Evolutionary conservation across 78 protist species (phyloP).

Genomic region (Speleostelium caveatum): DNA sequence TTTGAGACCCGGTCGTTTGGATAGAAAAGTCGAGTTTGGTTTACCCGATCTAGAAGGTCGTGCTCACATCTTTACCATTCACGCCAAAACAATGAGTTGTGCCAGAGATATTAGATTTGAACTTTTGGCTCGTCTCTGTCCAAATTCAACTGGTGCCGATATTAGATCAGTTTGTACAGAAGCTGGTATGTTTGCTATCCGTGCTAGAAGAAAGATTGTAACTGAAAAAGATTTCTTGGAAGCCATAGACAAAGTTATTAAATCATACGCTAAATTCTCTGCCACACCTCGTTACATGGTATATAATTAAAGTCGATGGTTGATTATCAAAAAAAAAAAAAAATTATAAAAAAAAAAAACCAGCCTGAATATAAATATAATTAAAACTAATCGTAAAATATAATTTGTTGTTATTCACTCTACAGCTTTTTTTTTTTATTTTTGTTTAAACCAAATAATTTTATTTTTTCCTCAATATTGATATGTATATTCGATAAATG

Average conservation of each 20-base stretch:
- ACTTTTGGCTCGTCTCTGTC: slow-evolving; percentile 99
- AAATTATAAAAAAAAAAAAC: too few species aligned
- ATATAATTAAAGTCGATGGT: slow-evolving; percentile 91
- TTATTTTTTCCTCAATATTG: too few species aligned
- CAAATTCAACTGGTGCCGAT: slow-evolving; percentile 97
- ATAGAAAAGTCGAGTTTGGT: slow-evolving; percentile 98
- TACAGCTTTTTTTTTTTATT: too few species aligned
- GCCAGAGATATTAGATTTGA: slow-evolving; percentile 98
- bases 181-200: slow-evolving; percentile 95
- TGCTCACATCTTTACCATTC: slow-evolving; percentile 95
- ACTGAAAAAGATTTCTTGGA: slow-evolving; percentile 99
- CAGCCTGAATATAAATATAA: too few species aligned
- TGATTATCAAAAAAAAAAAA: not conserved
- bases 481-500: too few species aligned
- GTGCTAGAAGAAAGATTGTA: slow-evolving; percentile 93
- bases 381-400: too few species aligned
- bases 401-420: too few species aligned
- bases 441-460: too few species aligned
- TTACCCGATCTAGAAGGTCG: slow-evolving; percentile 98
- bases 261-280: slow-evolving; percentile 98
- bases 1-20: slow-evolving; percentile 99
- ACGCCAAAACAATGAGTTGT: slow-evolving; percentile 90
- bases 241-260: slow-evolving; percentile 99
- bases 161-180: slow-evolving; percentile 91
- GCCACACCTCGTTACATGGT: slow-evolving; percentile 99